Conservation (phyloP, 805 yeast species). For the Cyberlindnera japonica region DNA sequence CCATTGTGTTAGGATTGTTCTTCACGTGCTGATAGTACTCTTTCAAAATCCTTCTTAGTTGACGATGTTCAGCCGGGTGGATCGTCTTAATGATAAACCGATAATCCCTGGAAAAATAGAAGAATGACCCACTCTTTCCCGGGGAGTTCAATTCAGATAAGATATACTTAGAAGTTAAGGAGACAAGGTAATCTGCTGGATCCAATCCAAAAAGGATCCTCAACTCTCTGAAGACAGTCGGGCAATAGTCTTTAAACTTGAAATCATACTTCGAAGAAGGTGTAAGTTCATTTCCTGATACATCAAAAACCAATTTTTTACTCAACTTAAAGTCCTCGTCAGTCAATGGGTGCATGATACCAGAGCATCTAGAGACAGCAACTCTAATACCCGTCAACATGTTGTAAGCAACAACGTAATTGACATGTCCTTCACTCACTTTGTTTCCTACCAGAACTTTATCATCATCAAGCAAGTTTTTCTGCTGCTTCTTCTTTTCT, state of each 20-base stretch:
- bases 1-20: constrained; percentile 78
- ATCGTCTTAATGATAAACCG: constrained; percentile 94
- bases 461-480: constrained; percentile 45
- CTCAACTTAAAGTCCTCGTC: constrained; percentile 67
- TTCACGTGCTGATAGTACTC: constrained; percentile 80
- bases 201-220: constrained; percentile 80
- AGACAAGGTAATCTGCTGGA: constrained; percentile 92
- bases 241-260: constrained; percentile 94
- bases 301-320: constrained; percentile 82
- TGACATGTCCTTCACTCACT: constrained; percentile 89
- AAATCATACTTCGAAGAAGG: constrained; percentile 95
- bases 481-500: constrained; percentile 34
- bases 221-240: constrained; percentile 87
- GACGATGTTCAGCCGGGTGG: constrained; percentile 88
- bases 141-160: constrained; percentile 92
- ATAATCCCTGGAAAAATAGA: constrained; percentile 91
- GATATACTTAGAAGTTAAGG: constrained; percentile 89
- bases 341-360: constrained; percentile 68
- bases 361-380: constrained; percentile 89
- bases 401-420: constrained; percentile 90
- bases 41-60: constrained; percentile 65
- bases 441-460: constrained; percentile 71
- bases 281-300: constrained; percentile 81
- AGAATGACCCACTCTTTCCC: constrained; percentile 95
- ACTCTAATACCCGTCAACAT: constrained; percentile 97